Evolutionary conservation across 106 monocot genomes (phyloP).

Genomic region (Allium sativum): DNA sequence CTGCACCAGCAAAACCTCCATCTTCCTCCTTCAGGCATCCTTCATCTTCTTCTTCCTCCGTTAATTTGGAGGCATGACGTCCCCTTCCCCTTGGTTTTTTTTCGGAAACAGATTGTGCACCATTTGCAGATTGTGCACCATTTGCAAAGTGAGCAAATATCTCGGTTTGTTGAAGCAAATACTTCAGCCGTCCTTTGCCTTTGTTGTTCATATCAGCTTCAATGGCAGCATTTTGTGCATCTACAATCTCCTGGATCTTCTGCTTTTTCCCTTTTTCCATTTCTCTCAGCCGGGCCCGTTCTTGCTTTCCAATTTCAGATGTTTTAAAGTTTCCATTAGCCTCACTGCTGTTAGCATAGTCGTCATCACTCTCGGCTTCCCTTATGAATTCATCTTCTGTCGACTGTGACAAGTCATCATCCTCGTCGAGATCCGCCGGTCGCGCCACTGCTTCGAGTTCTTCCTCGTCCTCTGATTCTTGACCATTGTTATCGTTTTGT

Average conservation of each 20-base stretch:
- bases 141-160: slow-evolving; percentile 84
- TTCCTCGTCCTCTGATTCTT: slow-evolving; percentile 49
- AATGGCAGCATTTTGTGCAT: slow-evolving; percentile 47
- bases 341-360: slow-evolving; percentile 15
- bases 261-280: slow-evolving; percentile 56
- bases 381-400: slow-evolving; percentile 34
- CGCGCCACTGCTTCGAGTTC: slow-evolving; percentile 58
- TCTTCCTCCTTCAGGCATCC: no score
- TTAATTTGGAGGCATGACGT: no score
- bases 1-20: no score
- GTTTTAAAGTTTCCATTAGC: slow-evolving; percentile 4
- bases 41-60: no score
- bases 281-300: slow-evolving; percentile 44
- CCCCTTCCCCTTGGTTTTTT: slow-evolving; percentile 56
- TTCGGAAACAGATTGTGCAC: slow-evolving; percentile 34
- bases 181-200: slow-evolving; percentile 63
- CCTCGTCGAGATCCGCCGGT: slow-evolving; percentile 32
- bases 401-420: slow-evolving; percentile 25
- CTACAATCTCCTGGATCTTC: slow-evolving; percentile 49
- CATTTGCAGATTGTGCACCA: slow-evolving; percentile 55
- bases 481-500: slow-evolving; percentile 4
- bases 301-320: slow-evolving; percentile 41
- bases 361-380: slow-evolving; percentile 17
- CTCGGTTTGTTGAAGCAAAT: slow-evolving; percentile 72
- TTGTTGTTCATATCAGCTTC: slow-evolving; percentile 78